Percentiles rank a stretch among this genome's conserved stretches.
Conservation (phyloP, 1,284 basidiomycete species). For the Heterobasidion parviporum region DNA sequence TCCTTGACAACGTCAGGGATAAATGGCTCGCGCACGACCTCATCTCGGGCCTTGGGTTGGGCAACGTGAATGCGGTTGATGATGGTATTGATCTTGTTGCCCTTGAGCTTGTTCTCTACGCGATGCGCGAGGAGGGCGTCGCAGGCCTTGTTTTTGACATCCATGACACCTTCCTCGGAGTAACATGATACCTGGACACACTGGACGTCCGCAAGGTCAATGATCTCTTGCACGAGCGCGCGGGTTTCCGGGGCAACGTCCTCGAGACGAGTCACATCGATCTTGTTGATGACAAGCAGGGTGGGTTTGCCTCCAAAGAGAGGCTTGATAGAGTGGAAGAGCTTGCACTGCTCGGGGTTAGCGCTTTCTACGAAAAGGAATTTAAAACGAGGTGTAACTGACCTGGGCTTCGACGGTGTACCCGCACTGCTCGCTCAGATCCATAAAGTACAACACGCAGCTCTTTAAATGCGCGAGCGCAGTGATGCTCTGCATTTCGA, state of each 20-base stretch:
- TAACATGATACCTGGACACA: conserved; percentile 84
- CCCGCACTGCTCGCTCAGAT: conserved; percentile 92
- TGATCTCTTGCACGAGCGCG: conserved; percentile 79
- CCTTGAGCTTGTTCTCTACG: conserved; percentile 88
- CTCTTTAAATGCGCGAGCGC: conserved; percentile 90
- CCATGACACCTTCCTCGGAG: conserved; percentile 94
- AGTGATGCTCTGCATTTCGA: conserved; percentile 98
- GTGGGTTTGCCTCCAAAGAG: conserved; percentile 90
- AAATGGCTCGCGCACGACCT: conserved; percentile 75
- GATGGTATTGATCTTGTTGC: conserved; percentile 86
- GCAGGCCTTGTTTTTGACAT: conserved; percentile 87
- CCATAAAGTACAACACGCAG: conserved; percentile 95
- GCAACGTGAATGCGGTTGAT: conserved; percentile 94
- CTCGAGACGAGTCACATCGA: conserved; percentile 80
- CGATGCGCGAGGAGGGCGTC: conserved; percentile 89
- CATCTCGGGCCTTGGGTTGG: conserved; percentile 80
- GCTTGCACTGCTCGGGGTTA: conserved; percentile 62
- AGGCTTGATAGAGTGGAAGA: conserved; percentile 97
- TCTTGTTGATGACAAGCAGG: conserved; percentile 92
- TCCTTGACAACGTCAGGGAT: conserved; percentile 78
- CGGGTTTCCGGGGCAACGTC: conserved; percentile 73
- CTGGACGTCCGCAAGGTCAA: conserved; percentile 62
- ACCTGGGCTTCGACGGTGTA: conserved; percentile 92
- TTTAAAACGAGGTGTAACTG: conserved; percentile 14
- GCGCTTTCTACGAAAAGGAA: too few relatives aligned